Evolutionary conservation across 176 grass and related monocot species (phyloP).

Genomic region (Alopecurus myosuroides): DNA sequence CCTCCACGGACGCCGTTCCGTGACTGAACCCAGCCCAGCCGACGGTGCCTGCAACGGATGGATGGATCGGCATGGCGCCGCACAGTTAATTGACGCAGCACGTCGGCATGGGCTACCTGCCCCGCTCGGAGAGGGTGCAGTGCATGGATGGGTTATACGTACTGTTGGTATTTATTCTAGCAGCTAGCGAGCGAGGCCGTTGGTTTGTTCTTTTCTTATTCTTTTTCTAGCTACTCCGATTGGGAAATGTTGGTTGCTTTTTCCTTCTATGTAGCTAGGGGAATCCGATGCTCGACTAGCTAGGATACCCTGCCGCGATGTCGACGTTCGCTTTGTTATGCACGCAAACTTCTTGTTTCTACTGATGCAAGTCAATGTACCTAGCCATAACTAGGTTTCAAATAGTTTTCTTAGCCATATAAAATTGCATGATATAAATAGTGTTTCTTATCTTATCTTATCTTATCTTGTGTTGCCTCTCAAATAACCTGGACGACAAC

Average conservation of each 20-base stretch:
- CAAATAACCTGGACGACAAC: too few relatives aligned
- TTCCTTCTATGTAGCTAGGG: neutral
- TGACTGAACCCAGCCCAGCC: neutral
- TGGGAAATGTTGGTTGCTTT: neutral
- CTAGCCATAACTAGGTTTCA: too few relatives aligned
- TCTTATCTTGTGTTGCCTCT: too few relatives aligned
- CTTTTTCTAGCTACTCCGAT: neutral
- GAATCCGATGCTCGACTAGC: conserved; percentile 28
- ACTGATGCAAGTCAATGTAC: too few relatives aligned
- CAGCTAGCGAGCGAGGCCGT: neutral
- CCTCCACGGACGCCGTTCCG: neutral
- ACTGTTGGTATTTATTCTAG: conserved; percentile 8
- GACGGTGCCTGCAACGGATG: neutral
- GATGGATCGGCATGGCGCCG: neutral
- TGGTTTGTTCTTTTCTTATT: conserved; percentile 14
- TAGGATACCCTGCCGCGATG: conserved; percentile 8
- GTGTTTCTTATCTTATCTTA: too few relatives aligned
- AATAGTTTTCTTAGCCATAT: too few relatives aligned
- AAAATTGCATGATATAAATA: too few relatives aligned
- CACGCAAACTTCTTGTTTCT: too few relatives aligned
- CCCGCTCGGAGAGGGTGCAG: neutral
- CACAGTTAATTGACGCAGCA: conserved; percentile 9
- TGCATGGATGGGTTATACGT: neutral
- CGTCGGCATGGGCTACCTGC: conserved; percentile 19
- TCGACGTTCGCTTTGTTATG: neutral